Base-by-base conservation (phyloP, 2,329 filamentous ascomycete genomes). In the Zalaria sp. region DNA sequence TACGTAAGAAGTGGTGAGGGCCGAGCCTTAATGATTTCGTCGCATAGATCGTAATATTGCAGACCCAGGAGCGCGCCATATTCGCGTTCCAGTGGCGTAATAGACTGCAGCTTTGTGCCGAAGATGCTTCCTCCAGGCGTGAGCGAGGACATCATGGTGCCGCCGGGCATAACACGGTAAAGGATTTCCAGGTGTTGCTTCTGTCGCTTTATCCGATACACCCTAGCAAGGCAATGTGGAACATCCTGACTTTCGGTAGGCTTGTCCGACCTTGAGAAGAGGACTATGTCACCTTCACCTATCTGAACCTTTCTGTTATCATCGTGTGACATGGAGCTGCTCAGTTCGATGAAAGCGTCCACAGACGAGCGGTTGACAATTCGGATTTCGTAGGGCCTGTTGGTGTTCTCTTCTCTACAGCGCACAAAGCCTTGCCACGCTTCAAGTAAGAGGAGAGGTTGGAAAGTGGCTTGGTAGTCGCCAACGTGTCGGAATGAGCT, bases 341-440 rank as follows among this genome's bases (percentile, higher is more conserved):
- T 89, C 46, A 96, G 78, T 64, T 98, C 91, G 47, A 95, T 73
- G 54, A 93, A 96, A 39, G 81, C 82, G 61, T 98, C 91, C 7
- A 98, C 87, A 37, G 80, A 91, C 55, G 91, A 79, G 46, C 91
- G 82, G 53, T 83, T 93, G 39, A 83, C 75, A 41, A 98, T 75
- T 55, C 88, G 93, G 60, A 96, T 78, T 46, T 87, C 85, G 54
- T 94, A 93, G 0, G 84, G 69, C 55, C 81, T 86, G 48, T 79
- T 77, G 18, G 75, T 83, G 38, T 80, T 77, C 60, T 98, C 91
- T 54, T 95, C 86, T 57, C 88, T 88, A 18, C 84, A 76, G 39
- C 86, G 88, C 39, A 93, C 80, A 57, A 98, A 91, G 4, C 84
- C 83, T 56, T 93, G 83, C 91, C 91, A 98, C 27, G 89, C 89